Conservation (phyloP, 2,329 filamentous ascomycete genomes). For the Coniochaeta sp. region DNA sequence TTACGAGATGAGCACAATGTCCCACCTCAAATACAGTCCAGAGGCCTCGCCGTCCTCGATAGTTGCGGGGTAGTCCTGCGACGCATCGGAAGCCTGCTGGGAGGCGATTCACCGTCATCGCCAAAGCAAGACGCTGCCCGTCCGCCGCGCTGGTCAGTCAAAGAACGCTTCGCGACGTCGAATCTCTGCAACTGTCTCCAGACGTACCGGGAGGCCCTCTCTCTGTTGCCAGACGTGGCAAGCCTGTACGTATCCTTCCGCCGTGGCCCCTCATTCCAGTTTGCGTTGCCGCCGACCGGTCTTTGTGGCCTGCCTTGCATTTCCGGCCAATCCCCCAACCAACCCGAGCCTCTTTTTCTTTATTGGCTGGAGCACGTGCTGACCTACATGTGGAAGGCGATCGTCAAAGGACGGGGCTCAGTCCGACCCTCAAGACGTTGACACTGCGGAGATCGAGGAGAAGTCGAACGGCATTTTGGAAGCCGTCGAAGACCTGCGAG, state of each 20-base stretch:
- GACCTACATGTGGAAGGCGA: not conserved
- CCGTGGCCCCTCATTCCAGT: not conserved
- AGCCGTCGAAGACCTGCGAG: not conserved
- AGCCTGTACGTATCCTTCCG: not conserved
- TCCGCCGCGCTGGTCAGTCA: conserved; percentile 1
- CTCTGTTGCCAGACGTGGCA: not conserved
- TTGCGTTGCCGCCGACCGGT: not conserved
- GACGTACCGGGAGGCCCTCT: not conserved
- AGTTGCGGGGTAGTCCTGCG: conserved; percentile 12
- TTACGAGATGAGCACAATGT: conserved; percentile 13
- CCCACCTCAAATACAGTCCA: conserved; percentile 9
- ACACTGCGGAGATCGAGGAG: not conserved
- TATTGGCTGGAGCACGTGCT: conserved; percentile 1
- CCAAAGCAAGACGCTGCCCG: conserved; percentile 4
- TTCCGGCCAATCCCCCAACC: conserved; percentile 1
- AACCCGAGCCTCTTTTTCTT: not conserved
- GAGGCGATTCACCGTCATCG: conserved; percentile 5
- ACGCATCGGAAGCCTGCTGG: conserved; percentile 10
- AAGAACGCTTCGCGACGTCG: not conserved
- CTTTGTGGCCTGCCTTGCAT: not conserved
- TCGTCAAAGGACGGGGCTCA: conserved; percentile 1
- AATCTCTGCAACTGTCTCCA: conserved; percentile 1
- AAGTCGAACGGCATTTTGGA: not conserved
- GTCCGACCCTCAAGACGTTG: not conserved
- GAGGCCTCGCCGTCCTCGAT: conserved; percentile 11